These are phyloP conservation scores for Tremella mesenterica DNA, from an alignment of 768 basidiomycete genomes.

Conservation along the genomic window DNA sequence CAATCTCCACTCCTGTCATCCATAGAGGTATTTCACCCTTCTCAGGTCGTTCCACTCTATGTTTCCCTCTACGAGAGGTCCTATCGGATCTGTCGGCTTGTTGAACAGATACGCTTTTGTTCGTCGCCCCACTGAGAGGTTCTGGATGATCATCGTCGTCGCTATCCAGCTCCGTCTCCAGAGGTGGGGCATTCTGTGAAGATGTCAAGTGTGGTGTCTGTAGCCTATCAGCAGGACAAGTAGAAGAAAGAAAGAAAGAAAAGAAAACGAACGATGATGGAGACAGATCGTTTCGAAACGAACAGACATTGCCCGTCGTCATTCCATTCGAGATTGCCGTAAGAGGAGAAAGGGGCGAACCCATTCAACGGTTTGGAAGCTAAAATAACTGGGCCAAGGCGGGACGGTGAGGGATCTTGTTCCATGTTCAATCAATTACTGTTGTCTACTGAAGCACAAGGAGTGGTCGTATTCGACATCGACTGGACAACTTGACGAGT, in stretches of 20 bases:
- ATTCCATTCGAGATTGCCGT: conserved; percentile 23
- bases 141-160: conserved; percentile 2
- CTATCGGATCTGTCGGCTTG: background rate
- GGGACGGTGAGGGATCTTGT: background rate
- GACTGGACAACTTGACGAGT: no score
- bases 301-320: conserved; percentile 35
- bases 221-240: background rate
- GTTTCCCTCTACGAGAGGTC: background rate
- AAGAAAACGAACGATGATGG: conserved; percentile 19
- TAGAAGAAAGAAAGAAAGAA: background rate
- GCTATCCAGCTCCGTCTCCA: conserved; percentile 7
- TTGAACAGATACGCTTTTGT: no score
- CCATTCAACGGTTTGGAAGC: background rate
- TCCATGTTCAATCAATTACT: no score
- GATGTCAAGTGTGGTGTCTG: conserved; percentile 25
- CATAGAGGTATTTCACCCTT: conserved; percentile 24
- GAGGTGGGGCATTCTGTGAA: conserved; percentile 17
- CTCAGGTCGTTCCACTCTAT: conserved; percentile 10
- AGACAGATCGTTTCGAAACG: conserved; percentile 15
- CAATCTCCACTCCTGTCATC: conserved; percentile 24
- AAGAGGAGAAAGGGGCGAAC: background rate
- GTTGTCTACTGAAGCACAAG: no score
- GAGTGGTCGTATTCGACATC: no score
- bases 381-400: background rate
- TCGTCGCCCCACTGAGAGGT: no score